These are phyloP conservation scores for Brassica hybrid DNA, from an alignment of 441 rosid genomes.

Conservation along the genomic window DNA sequence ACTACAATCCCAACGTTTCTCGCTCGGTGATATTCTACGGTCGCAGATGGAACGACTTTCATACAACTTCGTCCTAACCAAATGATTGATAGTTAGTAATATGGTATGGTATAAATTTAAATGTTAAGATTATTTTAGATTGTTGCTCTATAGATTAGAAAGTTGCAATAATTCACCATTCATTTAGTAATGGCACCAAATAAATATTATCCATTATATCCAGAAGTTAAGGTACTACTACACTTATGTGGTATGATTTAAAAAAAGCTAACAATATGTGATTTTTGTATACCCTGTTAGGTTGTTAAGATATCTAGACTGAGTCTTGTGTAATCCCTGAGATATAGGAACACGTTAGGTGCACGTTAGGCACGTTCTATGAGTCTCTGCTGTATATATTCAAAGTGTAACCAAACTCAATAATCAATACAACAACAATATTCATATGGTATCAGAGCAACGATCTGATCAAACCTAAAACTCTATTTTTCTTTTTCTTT, in stretches of 20 bases:
- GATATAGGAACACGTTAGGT: no score
- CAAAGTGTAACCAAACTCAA: no score
- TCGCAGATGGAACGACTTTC: conserved; percentile 58
- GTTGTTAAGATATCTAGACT: no score
- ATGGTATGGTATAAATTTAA: conserved; percentile 11
- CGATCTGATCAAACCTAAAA: no score
- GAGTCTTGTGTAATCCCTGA: no score
- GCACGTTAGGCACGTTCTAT: no score
- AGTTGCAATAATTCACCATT: conserved; percentile 12
- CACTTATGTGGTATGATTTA: conserved; percentile 10
- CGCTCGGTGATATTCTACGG: conserved; percentile 55
- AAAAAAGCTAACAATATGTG: no score
- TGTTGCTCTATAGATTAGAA: neutral
- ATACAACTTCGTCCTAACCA: conserved; percentile 52
- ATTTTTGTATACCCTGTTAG: neutral
- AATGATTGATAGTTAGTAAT: conserved; percentile 29
- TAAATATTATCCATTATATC: conserved; percentile 7
- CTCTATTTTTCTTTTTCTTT: no score
- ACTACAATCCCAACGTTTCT: conserved; percentile 40
- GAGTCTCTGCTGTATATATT: no score
- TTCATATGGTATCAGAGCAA: no score
- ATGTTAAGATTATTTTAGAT: neutral
- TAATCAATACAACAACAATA: no score
- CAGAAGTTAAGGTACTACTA: conserved; percentile 7
- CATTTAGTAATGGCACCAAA: conserved; percentile 20